Conservation (phyloP, 176 grass and related monocot species). For the Poa pratensis region DNA sequence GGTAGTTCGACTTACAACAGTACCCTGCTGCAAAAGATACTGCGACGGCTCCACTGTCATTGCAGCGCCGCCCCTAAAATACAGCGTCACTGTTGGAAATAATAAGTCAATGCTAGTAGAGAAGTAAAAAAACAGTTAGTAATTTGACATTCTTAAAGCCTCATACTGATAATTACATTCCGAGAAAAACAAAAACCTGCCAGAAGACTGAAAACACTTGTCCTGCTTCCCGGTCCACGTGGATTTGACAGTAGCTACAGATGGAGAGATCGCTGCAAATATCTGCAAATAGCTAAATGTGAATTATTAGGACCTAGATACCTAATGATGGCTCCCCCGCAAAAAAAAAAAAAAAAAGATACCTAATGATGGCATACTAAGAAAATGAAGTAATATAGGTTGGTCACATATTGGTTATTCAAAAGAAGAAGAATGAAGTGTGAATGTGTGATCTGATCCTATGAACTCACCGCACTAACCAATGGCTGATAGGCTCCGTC, state of each 20-base stretch:
- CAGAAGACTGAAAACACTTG: constrained; percentile 65
- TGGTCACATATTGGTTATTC: not conserved
- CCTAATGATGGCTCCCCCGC: too few relatives aligned
- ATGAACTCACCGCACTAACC: constrained; percentile 69
- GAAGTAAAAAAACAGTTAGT: constrained; percentile 13
- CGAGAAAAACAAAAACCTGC: constrained; percentile 60
- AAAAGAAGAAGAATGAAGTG: not conserved
- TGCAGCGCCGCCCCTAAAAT: constrained; percentile 80
- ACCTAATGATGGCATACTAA: not conserved
- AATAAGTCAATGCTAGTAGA: constrained; percentile 65
- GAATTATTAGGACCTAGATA: not conserved
- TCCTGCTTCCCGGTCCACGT: constrained; percentile 27
- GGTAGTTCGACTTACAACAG: constrained; percentile 51
- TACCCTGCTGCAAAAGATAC: constrained; percentile 74
- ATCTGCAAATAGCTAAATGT: constrained; percentile 51
- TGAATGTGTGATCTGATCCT: not conserved
- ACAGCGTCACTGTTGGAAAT: constrained; percentile 80
- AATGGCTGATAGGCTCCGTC: constrained; percentile 80
- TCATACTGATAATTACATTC: constrained; percentile 24
- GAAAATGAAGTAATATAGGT: not conserved
- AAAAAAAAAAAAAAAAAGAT: too few relatives aligned
- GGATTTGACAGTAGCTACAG: constrained; percentile 16
- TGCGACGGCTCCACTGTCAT: constrained; percentile 69
- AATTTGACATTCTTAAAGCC: constrained; percentile 22
- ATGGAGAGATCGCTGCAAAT: constrained; percentile 53